Evolutionary conservation across 139 green algal species (phyloP).

Genomic region (Desmodesmus armatus): DNA sequence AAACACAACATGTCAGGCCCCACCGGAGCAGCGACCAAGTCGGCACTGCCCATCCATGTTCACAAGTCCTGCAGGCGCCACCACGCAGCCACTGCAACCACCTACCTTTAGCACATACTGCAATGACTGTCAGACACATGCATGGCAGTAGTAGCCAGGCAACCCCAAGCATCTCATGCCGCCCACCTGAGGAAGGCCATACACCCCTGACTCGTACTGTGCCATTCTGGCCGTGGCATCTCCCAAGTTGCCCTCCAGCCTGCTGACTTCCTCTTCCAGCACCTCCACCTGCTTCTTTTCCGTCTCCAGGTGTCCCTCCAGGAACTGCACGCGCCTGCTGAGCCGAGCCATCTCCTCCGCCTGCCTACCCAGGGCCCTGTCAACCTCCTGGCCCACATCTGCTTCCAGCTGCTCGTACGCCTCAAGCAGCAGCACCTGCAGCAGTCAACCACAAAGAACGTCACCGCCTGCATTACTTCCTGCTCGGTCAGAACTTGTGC

Average conservation of each 20-base stretch:
- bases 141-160: neutral
- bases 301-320: conserved; percentile 58
- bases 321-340: conserved; percentile 56
- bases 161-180: too few species aligned
- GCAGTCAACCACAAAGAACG: neutral
- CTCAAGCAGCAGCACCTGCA: conserved; percentile 77
- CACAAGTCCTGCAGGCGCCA: too few species aligned
- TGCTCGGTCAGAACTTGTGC: too few species aligned
- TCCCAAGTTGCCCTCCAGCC: conserved; percentile 42
- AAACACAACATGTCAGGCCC: neutral
- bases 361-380: conserved; percentile 64
- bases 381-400: conserved; percentile 73
- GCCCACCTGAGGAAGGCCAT: conserved; percentile 71
- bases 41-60: neutral
- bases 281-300: conserved; percentile 46
- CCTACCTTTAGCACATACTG: neutral
- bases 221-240: conserved; percentile 47
- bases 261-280: conserved; percentile 28
- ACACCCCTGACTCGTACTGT: conserved; percentile 74
- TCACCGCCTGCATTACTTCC: too few species aligned
- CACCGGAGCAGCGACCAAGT: neutral
- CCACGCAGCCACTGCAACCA: neutral
- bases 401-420: conserved; percentile 85
- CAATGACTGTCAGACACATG: neutral
- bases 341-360: conserved; percentile 56